Evolutionary conservation across 306 rosid genomes (phyloP).

Genomic region (Glycine latifolia): DNA sequence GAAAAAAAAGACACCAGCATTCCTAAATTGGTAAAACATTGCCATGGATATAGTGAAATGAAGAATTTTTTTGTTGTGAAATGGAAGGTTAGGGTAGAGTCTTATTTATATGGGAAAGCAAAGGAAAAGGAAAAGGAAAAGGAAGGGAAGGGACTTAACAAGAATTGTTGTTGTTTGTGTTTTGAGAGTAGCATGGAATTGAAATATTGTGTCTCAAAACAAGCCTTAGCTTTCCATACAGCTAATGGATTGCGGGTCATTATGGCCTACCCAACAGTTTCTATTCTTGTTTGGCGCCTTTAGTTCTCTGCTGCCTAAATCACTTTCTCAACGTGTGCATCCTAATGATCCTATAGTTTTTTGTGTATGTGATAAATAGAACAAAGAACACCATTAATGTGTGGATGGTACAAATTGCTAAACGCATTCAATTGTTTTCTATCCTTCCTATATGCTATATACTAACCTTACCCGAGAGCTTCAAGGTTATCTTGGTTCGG

Average conservation of each 20-base stretch:
- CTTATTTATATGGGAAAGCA: slow-evolving; percentile 41
- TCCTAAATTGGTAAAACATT: slow-evolving; percentile 40
- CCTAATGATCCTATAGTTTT: no score
- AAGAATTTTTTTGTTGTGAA: slow-evolving; percentile 30
- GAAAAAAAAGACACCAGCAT: not conserved
- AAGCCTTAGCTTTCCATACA: slow-evolving; percentile 70
- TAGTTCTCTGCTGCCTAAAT: not conserved
- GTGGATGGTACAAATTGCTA: no score
- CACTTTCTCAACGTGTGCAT: slow-evolving; percentile 47
- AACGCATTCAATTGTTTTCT: not conserved
- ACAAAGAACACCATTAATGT: not conserved
- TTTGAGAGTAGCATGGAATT: slow-evolving; percentile 38
- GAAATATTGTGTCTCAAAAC: slow-evolving; percentile 44
- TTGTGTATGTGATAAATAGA: not conserved
- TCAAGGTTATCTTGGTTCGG: not conserved
- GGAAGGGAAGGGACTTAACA: not conserved
- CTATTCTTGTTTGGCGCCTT: slow-evolving; percentile 38
- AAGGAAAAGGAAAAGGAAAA: not conserved
- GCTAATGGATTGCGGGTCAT: slow-evolving; percentile 69
- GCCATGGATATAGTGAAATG: slow-evolving; percentile 34
- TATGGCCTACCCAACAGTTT: slow-evolving; percentile 68
- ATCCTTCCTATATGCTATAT: not conserved
- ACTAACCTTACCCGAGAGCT: not conserved
- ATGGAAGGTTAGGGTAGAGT: slow-evolving; percentile 25
- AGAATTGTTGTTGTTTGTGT: not conserved